Conservation (phyloP, 129 eudicot species). For the Cynara cardunculus region DNA sequence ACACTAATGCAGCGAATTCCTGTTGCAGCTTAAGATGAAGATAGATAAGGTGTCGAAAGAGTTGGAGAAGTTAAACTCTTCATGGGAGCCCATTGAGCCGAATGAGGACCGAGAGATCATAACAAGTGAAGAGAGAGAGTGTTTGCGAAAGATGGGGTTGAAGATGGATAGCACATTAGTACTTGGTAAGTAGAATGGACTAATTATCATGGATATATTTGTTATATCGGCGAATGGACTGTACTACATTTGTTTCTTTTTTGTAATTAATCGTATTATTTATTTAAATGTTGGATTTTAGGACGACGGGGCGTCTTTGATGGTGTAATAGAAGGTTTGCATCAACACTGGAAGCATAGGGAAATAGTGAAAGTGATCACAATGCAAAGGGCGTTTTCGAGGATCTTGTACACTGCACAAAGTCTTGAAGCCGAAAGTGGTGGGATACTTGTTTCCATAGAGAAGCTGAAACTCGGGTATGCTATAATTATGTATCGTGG, state of each 20-base stretch:
- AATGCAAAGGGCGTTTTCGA: constrained; percentile 67
- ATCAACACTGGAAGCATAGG: constrained; percentile 98
- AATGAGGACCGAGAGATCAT: constrained; percentile 72
- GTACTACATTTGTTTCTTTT: too few species aligned
- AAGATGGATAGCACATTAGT: constrained; percentile 71
- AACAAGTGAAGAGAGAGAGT: constrained; percentile 76
- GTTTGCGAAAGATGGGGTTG: constrained; percentile 66
- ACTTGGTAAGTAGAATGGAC: constrained; percentile 59
- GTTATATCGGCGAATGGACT: background rate
- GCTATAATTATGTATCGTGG: constrained; percentile 90
- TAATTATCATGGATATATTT: background rate
- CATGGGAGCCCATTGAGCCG: constrained; percentile 50
- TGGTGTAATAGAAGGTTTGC: constrained; percentile 93
- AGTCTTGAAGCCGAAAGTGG: constrained; percentile 81
- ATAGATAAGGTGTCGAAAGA: constrained; percentile 52
- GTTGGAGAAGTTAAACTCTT: constrained; percentile 45
- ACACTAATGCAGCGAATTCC: background rate
- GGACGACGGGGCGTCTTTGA: constrained; percentile 96
- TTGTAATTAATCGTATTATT: background rate
- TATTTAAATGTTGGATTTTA: constrained; percentile 19
- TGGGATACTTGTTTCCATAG: constrained; percentile 74
- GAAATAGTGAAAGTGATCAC: constrained; percentile 87
- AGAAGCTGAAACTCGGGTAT: constrained; percentile 85
- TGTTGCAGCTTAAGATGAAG: constrained; percentile 74
- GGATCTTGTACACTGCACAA: constrained; percentile 66